These are phyloP conservation scores for Aspergillus glaucus DNA, from an alignment of 2,329 filamentous ascomycete species.

Conservation along the genomic window DNA sequence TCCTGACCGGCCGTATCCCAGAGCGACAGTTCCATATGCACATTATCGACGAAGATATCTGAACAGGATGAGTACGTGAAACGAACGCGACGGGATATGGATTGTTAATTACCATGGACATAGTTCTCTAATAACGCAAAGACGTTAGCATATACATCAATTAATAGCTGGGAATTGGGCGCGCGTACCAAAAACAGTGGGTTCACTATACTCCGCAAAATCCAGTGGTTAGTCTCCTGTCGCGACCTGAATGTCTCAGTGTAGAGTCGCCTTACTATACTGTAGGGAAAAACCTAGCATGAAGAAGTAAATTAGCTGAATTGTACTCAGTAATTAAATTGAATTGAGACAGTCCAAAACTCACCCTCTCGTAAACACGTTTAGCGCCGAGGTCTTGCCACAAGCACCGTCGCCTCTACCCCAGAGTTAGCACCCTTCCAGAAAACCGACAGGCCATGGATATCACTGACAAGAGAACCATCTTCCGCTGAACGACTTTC, in stretches of 20 bases:
- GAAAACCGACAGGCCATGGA: background rate
- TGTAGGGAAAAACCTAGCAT: conserved; percentile 80
- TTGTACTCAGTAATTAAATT: background rate
- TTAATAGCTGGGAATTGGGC: conserved; percentile 5
- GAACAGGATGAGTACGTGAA: conserved; percentile 14
- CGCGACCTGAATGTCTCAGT: background rate
- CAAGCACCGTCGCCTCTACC: conserved; percentile 86
- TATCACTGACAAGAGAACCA: conserved; percentile 69
- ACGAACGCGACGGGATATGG: background rate
- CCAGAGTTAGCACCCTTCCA: conserved; percentile 14
- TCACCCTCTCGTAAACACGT: conserved; percentile 96
- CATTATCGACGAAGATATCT: conserved; percentile 98
- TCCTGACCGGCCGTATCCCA: conserved; percentile 99
- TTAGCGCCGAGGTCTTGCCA: conserved; percentile 93
- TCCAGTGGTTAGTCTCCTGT: conserved; percentile 15
- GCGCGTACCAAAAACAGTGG: conserved; percentile 72
- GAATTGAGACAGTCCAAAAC: conserved; percentile 20
- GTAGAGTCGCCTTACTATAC: conserved; percentile 63
- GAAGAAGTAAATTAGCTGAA: conserved; percentile 12
- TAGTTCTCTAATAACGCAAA: conserved; percentile 68
- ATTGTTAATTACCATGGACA: conserved; percentile 68
- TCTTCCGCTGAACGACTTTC: conserved; percentile 90
- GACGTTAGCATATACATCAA: conserved; percentile 16
- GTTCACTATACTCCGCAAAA: conserved; percentile 54
- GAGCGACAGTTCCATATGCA: conserved; percentile 92